Evolutionary conservation across 2,329 filamentous ascomycete species (phyloP), one percentile per base, ranked within the genome.

Genomic region (Balansia obtecta): DNA sequence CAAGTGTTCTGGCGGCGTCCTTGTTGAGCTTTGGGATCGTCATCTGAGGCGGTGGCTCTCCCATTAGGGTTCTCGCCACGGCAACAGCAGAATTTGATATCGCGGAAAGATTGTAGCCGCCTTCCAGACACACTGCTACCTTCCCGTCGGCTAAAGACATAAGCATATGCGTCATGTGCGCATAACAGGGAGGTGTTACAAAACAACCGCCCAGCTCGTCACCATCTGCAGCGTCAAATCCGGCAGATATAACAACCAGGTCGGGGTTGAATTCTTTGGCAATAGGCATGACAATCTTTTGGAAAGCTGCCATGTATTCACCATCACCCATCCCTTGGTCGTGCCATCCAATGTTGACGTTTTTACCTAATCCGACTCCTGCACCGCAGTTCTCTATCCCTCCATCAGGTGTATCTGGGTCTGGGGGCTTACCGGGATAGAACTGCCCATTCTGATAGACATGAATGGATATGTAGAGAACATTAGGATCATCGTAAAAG

Each of bases 121-220:
- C 93, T 69, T 98, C 93, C 2, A 98, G 75, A 62, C 90, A 96
- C 9, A 96, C 91, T 2, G 88, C 86, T 13, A 98, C 77, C 62
- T 90, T 95, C 30, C 93, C 93, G 43, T 83, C 77, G 0, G 93
- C 91, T 18, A 98, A 74, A 2, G 88, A 89, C 90, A 96, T 97
- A 45, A 98, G 79, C 91, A 97, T 96, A 63, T 96, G 89, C 15
- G 93, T 97, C 93, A 98, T 97, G 63, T 98, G 91, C 13, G 90
- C 88, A 63, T 97, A 98, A 63, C 93, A 95, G 4, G 82, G 71
- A 0, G 93, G 93, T 1, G 89, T 85, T 5, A 98, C 93, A 61
- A 88, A 91, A 64, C 93, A 98, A 33, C 86, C 88, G 47, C 93
- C 93, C 1, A 98, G 77, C 61, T 93, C 84, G 65, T 98, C 93